Conservation (phyloP, 1,139 yeast genomes). For the Yamadazyma triangularis region DNA sequence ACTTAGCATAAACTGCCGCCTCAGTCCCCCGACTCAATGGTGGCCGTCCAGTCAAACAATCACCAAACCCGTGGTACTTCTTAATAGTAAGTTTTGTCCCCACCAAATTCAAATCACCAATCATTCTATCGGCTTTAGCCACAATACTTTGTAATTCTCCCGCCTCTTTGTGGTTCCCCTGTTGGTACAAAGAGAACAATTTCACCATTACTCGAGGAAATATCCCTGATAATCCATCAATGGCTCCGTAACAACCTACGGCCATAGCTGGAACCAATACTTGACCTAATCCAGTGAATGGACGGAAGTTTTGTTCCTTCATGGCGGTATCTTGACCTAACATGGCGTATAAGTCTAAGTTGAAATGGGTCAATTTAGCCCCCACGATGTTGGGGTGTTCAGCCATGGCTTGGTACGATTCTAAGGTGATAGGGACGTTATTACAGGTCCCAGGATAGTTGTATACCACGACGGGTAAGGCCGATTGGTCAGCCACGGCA, state of each 20-base stretch:
- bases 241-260: slow-evolving; percentile 42
- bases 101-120: slow-evolving; percentile 37
- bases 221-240: slow-evolving; percentile 42
- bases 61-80: slow-evolving; percentile 17
- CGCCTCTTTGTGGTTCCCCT: slow-evolving; percentile 35
- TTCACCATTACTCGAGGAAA: slow-evolving; percentile 37
- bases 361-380: slow-evolving; percentile 37
- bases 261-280: slow-evolving; percentile 38
- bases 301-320: slow-evolving; percentile 30
- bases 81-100: slow-evolving; percentile 35
- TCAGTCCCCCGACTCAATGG: slow-evolving; percentile 14
- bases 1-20: slow-evolving; percentile 8
- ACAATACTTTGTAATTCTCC: slow-evolving; percentile 33
- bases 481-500: slow-evolving; percentile 25
- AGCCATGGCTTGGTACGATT: slow-evolving; percentile 27
- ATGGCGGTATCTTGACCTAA: slow-evolving; percentile 31
- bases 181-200: slow-evolving; percentile 22
- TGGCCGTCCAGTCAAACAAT: slow-evolving; percentile 18
- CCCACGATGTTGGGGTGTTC: slow-evolving; percentile 33
- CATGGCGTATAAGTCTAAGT: slow-evolving; percentile 31
- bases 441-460: slow-evolving; percentile 39
- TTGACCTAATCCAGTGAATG: slow-evolving; percentile 49
- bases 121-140: slow-evolving; percentile 39
- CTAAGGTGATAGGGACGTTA: slow-evolving; percentile 29
- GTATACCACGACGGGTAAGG: slow-evolving; percentile 31